phyloP scores from a whole-genome alignment of 2,329 filamentous ascomycete species.

The Aspergillus latus region DNA sequence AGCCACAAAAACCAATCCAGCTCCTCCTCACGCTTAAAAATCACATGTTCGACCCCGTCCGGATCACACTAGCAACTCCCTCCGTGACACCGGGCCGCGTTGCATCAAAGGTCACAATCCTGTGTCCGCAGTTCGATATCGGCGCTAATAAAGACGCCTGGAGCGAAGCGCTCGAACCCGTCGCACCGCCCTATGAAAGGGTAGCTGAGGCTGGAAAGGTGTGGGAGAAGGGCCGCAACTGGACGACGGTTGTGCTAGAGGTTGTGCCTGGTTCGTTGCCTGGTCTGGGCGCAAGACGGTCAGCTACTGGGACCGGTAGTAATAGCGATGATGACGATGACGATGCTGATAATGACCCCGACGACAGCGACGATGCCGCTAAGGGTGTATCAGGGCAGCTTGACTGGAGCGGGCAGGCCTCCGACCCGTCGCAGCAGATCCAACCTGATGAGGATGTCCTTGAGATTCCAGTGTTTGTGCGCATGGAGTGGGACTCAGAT shows the following conservation, averaged over 20 bases:
- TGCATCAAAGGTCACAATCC: slow-evolving; percentile 77
- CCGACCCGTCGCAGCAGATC: slow-evolving; percentile 18
- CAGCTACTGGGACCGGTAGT: slow-evolving; percentile 30
- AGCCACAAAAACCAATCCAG: slow-evolving; percentile 60
- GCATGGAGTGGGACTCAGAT: slow-evolving; percentile 82
- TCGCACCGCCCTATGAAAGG: slow-evolving; percentile 47
- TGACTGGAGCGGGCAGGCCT: slow-evolving; percentile 27
- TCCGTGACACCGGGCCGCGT: slow-evolving; percentile 74
- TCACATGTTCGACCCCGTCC: slow-evolving; percentile 87
- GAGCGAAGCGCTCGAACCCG: slow-evolving; percentile 77
- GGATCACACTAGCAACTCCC: slow-evolving; percentile 83
- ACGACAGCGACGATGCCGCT: slow-evolving; percentile 30
- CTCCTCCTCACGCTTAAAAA: slow-evolving; percentile 90
- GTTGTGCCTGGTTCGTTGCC: slow-evolving; percentile 64
- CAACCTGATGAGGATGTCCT: slow-evolving; percentile 63
- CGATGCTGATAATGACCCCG: slow-evolving; percentile 31
- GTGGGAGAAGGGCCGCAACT: slow-evolving; percentile 92
- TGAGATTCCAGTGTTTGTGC: slow-evolving; percentile 92
- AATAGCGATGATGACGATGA: slow-evolving; percentile 28
- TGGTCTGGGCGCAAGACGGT: slow-evolving; percentile 22
- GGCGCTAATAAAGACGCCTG: slow-evolving; percentile 91
- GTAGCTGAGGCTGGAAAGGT: slow-evolving; percentile 86
- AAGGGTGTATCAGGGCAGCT: slow-evolving; percentile 16
- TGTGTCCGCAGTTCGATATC: slow-evolving; percentile 92
- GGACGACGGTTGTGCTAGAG: slow-evolving; percentile 91